Conservation (phyloP, 2,329 filamentous ascomycete genomes). For the Colletotrichum lupini region DNA sequence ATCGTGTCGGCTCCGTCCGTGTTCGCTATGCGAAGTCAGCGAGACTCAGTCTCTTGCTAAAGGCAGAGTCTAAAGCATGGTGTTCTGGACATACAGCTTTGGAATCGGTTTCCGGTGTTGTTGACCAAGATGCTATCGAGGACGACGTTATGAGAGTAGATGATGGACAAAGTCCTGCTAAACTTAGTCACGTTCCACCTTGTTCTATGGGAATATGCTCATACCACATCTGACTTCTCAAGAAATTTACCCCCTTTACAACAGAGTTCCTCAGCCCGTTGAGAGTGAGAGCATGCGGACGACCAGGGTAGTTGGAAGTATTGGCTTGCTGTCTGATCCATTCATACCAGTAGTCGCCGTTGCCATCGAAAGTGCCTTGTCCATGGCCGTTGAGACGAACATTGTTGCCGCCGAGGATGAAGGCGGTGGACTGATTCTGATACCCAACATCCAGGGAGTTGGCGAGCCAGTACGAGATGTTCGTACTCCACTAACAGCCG, state of each 20-base stretch:
- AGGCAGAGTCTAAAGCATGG: background rate
- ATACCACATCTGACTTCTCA: conserved; percentile 65
- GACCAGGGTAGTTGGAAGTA: conserved; percentile 50
- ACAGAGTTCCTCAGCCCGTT: conserved; percentile 55
- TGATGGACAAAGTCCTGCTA: conserved; percentile 54
- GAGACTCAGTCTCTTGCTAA: background rate
- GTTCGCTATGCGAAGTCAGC: conserved; percentile 38
- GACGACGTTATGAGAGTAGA: conserved; percentile 52
- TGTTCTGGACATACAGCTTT: conserved; percentile 31
- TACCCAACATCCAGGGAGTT: conserved; percentile 56
- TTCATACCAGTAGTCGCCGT: conserved; percentile 64
- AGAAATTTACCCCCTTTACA: conserved; percentile 55
- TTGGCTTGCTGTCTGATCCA: conserved; percentile 46
- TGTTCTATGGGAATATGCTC: background rate
- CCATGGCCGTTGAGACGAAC: conserved; percentile 56
- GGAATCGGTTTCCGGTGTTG: conserved; percentile 46
- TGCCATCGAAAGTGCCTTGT: conserved; percentile 60
- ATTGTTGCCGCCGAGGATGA: conserved; percentile 59
- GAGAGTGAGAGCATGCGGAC: conserved; percentile 62
- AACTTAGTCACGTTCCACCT: background rate
- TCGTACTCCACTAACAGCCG: conserved; percentile 44
- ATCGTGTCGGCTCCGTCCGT: conserved; percentile 47
- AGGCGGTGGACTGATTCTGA: conserved; percentile 59
- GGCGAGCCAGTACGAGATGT: conserved; percentile 57
- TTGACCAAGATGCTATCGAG: conserved; percentile 60